Conservation (phyloP, 176 grass and related monocot species). For the Lolium multiflorum region DNA sequence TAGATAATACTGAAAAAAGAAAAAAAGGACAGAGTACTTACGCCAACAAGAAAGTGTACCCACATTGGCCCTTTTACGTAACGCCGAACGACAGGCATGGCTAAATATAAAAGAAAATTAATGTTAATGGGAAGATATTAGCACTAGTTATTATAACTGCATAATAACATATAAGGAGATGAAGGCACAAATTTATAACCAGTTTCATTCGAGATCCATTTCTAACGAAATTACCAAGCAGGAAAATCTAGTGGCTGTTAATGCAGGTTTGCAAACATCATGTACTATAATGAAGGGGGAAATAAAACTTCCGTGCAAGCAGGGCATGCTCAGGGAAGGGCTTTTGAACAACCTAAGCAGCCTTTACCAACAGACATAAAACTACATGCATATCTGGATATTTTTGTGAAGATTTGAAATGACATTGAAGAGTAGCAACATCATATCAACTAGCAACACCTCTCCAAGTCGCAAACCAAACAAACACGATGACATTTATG, state of each 20-base stretch:
- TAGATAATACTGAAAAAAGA: slow-evolving; percentile 1
- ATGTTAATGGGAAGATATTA: slow-evolving; percentile 16
- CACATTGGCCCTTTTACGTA: slow-evolving; percentile 91
- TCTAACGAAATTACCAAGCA: neutral
- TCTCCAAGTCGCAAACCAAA: neutral
- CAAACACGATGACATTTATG: neutral
- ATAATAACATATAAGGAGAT: neutral
- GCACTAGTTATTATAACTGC: neutral
- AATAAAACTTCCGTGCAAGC: neutral
- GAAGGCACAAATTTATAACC: neutral
- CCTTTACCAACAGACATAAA: neutral
- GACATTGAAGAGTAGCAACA: neutral
- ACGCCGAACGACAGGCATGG: slow-evolving; percentile 78
- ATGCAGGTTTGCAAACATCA: neutral
- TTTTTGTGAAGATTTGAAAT: neutral
- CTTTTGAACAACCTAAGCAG: neutral
- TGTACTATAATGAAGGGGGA: neutral
- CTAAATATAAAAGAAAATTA: slow-evolving; percentile 55
- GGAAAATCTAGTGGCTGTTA: neutral
- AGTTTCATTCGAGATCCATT: slow-evolving; percentile 16
- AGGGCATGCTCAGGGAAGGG: neutral
- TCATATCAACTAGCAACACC: neutral
- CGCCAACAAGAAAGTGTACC: slow-evolving; percentile 96
- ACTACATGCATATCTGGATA: neutral
- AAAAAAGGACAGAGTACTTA: slow-evolving; percentile 53